phyloP scores from a whole-genome alignment of 2,329 filamentous ascomycete species.

The Cercospora canescens region DNA sequence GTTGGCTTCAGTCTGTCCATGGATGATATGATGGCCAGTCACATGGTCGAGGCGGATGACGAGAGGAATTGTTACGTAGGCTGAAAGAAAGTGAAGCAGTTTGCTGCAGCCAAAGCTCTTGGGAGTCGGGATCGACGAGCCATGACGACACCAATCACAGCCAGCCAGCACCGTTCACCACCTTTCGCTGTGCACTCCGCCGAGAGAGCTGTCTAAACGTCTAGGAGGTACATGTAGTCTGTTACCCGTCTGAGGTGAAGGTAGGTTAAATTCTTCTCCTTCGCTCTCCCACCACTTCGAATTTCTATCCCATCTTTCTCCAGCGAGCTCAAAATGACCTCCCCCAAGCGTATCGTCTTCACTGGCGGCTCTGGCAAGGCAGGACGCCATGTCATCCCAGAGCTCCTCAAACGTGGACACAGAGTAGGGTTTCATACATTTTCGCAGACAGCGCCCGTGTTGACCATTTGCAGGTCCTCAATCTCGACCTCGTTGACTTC shows the following conservation, averaged over 20 bases:
- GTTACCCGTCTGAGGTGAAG: neutral
- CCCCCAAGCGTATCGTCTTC: constrained; percentile 48
- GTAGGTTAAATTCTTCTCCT: neutral
- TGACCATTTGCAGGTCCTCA: constrained; percentile 43
- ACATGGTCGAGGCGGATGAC: neutral
- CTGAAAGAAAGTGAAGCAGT: neutral
- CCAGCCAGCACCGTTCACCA: neutral
- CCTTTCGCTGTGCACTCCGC: constrained; percentile 5
- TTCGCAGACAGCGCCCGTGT: neutral
- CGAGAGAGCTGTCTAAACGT: constrained; percentile 5
- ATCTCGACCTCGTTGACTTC: constrained; percentile 54
- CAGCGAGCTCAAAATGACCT: constrained; percentile 1
- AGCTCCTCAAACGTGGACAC: constrained; percentile 53
- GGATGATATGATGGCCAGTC: constrained; percentile 8
- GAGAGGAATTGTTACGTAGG: neutral
- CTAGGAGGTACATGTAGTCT: too few species aligned
- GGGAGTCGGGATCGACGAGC: neutral
- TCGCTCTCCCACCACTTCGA: neutral
- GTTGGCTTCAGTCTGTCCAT: constrained; percentile 14
- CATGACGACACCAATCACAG: constrained; percentile 5
- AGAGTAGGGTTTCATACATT: constrained; percentile 28
- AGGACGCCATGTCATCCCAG: constrained; percentile 55
- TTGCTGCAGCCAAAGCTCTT: neutral
- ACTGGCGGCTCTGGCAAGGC: constrained; percentile 59
- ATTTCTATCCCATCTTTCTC: neutral